Evolutionary conservation across 306 rosid species (phyloP), one percentile per base, ranked within the genome.

Genomic region (Lathyrus aphaca): DNA sequence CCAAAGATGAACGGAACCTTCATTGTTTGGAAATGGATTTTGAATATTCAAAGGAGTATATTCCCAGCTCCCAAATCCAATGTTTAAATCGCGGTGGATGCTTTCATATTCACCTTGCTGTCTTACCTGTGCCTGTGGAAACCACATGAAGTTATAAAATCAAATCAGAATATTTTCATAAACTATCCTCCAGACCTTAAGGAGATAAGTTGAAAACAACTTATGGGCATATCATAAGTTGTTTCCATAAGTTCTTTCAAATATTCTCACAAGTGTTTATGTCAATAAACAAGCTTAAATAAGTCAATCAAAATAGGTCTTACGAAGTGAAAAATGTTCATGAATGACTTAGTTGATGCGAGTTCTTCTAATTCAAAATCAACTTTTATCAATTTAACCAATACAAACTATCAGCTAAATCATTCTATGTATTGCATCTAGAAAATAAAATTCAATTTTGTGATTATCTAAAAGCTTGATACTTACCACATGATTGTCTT

Each of bases 61-160:
- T 19, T 90, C 98, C 97, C 98, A 93, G 42, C 5, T 85, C 44
- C 98, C 94, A 18, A 86, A 85, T 74, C 83, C 97, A 68, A 93
- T 43, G 40, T 3, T 88, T 62, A 80, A 0, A 83, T 93, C 97
- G 5, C 84, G 91, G 84, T 85, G 82, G 66, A 86, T 3, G 6
- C 74, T 46, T 77, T 93, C 96, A 7, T 71, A 76, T 1, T 79
- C 86, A 40, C 98, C 98, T 79, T 93, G 98, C 68, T 88, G 97
- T 66, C 46, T 85, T 49, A 70, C 64, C 53, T 82, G 79, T 3
- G 42, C 86, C 97, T 93, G 79, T 10, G 45, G 58, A 86, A 76
- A 42, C 71, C 77, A 80, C 16, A 62, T 37, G 1, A 23, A 66
- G 29, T 25, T 25, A 25, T 3, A 25, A 75, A 44, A 50, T 21